Base-by-base conservation (phyloP, 176 grass and related monocot species). In the Carex myosuroides region DNA sequence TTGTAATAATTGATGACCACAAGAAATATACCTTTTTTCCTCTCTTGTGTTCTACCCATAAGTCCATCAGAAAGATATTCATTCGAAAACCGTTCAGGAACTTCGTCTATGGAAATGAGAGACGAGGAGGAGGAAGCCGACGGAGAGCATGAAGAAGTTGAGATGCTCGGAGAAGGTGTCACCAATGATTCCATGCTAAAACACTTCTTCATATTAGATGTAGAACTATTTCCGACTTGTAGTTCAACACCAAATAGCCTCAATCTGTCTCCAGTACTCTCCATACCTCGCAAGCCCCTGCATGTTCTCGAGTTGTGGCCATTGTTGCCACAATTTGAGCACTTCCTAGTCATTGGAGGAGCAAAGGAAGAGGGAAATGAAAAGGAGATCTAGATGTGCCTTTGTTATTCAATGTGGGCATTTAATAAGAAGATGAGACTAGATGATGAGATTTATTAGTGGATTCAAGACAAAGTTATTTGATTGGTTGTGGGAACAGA, bases 251-350 rank as follows among this genome's bases (percentile, higher is more conserved):
- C 95, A 41, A 97, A 97, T 35, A 97, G 82, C 71, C 87, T 85
- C 71, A 97, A 82, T 8, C 91, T 88, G 1, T 80, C 87, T 4
- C 42, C 65, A 8, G 41, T 44, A 18, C 60, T 65, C 35, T 78
- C 79, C 9, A 41, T 11, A 22, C 79, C 41, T 72, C 76, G 20
- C 35, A 86, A 82, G 1, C 84, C 78, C 21, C 50, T 70, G 88
- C 95, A 97, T 39, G 95, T 97, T 84, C 95, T 97, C 10, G 95
- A 97, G 86, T 97, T 97, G 86, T 97, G 95, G 39, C 95, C 95
- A 90, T 92, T 92, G 82, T 91, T 89, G 3, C 95, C 95, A 85
- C 95, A 94, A 79, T 85, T 94, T 12, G 92, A 94, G 79, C 95
- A 97, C 83, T 94, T 97, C 89, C 92, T 92, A 42, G 85, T 89